These are phyloP conservation scores for Trametes cinnabarina DNA, from an alignment of 768 basidiomycete genomes.

Conservation along the genomic window DNA sequence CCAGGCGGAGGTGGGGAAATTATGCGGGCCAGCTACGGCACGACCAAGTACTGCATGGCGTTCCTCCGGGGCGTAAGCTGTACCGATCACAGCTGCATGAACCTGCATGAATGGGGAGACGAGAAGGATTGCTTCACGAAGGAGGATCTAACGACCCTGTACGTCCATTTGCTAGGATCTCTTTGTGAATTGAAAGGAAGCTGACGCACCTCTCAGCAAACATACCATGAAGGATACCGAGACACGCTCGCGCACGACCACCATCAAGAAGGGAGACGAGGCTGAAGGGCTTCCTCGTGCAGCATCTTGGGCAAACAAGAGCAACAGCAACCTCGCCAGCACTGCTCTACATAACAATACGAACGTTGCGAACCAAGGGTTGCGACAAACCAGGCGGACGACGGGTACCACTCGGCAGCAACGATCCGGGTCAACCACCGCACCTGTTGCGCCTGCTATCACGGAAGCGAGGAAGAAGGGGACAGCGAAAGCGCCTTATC, in stretches of 20 bases:
- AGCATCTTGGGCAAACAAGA: conserved; percentile 44
- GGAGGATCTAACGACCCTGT: conserved; percentile 93
- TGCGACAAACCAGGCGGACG: conserved; percentile 23
- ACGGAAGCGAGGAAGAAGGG: conserved; percentile 31
- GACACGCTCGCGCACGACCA: conserved; percentile 50
- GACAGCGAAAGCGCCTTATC: conserved; percentile 44
- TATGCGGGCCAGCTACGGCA: conserved; percentile 93
- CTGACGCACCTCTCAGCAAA: conserved; percentile 57
- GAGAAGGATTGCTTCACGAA: conserved; percentile 98
- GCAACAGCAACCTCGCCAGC: conserved; percentile 20
- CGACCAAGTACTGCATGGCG: conserved; percentile 96
- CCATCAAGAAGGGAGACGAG: conserved; percentile 60
- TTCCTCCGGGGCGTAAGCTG: conserved; percentile 87
- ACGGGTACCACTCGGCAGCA: conserved; percentile 43
- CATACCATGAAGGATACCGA: conserved; percentile 92
- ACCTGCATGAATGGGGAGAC: conserved; percentile 97
- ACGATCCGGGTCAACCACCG: conserved; percentile 37
- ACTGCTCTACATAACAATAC: conserved; percentile 32
- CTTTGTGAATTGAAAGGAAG: not conserved
- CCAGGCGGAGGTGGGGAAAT: conserved; percentile 87
- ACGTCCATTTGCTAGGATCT: conserved; percentile 29
- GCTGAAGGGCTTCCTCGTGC: conserved; percentile 61
- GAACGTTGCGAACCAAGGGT: conserved; percentile 15
- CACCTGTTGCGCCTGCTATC: conserved; percentile 21
- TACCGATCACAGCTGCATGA: conserved; percentile 87